Conservation (phyloP, 768 basidiomycete genomes). For the Holtermannia corniformis region DNA sequence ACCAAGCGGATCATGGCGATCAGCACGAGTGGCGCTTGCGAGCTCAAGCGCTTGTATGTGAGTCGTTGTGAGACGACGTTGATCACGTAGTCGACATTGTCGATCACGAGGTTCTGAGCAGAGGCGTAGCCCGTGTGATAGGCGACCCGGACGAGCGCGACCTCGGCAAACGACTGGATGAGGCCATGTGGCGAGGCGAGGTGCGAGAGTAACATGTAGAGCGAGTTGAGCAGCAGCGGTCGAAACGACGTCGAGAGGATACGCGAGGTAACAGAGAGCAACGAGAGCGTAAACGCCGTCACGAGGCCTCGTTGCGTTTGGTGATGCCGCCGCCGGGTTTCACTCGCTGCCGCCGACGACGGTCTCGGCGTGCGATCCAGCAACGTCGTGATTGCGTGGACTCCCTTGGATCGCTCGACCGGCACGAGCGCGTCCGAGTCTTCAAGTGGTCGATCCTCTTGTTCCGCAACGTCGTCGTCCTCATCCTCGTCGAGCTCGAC, state of each 20-base stretch:
- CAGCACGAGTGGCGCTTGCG: slow-evolving; percentile 81
- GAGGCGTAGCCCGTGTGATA: slow-evolving; percentile 78
- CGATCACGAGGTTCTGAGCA: slow-evolving; percentile 72
- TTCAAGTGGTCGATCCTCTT: slow-evolving; percentile 35
- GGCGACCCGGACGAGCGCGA: slow-evolving; percentile 62
- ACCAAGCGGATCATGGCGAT: slow-evolving; percentile 75
- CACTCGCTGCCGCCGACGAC: slow-evolving; percentile 27
- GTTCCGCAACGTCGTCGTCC: slow-evolving; percentile 10
- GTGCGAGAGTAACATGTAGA: slow-evolving; percentile 82
- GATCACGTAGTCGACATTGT: slow-evolving; percentile 94
- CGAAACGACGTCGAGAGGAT: slow-evolving; percentile 64
- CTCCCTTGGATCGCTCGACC: slow-evolving; percentile 59
- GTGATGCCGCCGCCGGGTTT: slow-evolving; percentile 24
- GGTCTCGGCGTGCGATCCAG: slow-evolving; percentile 34
- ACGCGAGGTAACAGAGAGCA: slow-evolving; percentile 61
- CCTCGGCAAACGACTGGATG: slow-evolving; percentile 65
- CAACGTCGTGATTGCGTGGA: slow-evolving; percentile 53
- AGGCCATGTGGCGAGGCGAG: slow-evolving; percentile 61
- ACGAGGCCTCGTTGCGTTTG: slow-evolving; percentile 58
- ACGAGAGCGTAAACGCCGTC: slow-evolving; percentile 58
- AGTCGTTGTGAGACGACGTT: slow-evolving; percentile 80
- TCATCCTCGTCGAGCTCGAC: slow-evolving; percentile 56
- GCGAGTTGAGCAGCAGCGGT: slow-evolving; percentile 60
- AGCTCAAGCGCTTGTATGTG: slow-evolving; percentile 63
- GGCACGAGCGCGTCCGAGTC: slow-evolving; percentile 40